phyloP scores from a whole-genome alignment of 805 yeast genomes.

The Saccharomyces paradoxus region DNA sequence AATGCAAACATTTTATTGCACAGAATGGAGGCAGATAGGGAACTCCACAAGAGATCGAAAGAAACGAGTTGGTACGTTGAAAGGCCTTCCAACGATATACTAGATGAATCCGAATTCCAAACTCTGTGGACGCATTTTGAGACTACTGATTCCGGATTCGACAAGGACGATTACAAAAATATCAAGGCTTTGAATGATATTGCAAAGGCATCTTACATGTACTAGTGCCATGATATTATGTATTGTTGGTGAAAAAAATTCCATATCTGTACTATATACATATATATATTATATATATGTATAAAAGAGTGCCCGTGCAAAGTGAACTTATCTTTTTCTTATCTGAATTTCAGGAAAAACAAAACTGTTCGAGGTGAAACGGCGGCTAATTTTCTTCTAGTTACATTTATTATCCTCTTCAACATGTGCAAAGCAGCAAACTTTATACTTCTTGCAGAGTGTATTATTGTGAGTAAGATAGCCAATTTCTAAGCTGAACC shows the following conservation, averaged over 20 bases:
- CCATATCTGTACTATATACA: too few relatives aligned
- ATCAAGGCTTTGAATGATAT: conserved; percentile 48
- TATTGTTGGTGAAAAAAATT: not conserved
- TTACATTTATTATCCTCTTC: not conserved
- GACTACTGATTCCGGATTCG: conserved; percentile 23
- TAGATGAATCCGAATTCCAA: conserved; percentile 44
- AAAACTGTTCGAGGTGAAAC: not conserved
- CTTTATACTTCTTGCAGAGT: too few relatives aligned
- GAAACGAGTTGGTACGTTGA: conserved; percentile 71
- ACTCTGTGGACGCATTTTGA: conserved; percentile 32
- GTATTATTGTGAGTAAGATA: too few relatives aligned
- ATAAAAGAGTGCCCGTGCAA: not conserved
- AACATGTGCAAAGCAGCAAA: not conserved
- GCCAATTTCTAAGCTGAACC: too few relatives aligned
- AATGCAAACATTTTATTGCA: conserved; percentile 48
- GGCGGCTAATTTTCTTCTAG: not conserved
- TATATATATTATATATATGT: not conserved
- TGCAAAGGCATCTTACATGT: conserved; percentile 42
- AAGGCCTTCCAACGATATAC: conserved; percentile 28
- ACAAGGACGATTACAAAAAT: conserved; percentile 41
- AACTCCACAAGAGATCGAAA: conserved; percentile 75
- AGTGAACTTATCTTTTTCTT: not conserved
- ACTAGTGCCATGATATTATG: not conserved
- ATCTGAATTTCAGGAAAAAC: not conserved
- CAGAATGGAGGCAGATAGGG: conserved; percentile 90